Evolutionary conservation across 306 rosid species (phyloP).

Genomic region (Urtica urens): DNA sequence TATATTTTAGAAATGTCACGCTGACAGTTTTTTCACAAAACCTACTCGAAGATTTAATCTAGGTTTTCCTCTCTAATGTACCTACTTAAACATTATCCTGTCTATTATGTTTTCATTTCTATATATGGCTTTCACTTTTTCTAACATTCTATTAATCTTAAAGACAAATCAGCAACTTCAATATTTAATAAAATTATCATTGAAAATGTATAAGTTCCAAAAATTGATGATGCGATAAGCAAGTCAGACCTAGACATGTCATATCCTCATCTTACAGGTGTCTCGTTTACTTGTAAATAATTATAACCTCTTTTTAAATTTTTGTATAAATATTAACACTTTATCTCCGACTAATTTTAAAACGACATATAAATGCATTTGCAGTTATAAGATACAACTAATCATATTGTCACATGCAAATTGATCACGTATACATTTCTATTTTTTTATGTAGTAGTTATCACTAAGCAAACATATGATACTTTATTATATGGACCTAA

Average conservation of each 20-base stretch:
- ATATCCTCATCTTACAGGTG: conserved; percentile 12
- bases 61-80: conserved; percentile 11
- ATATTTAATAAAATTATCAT: background rate
- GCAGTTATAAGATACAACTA: background rate
- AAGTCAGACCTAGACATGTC: conserved; percentile 16
- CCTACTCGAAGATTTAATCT: conserved; percentile 12
- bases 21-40: too few species aligned
- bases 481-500: too few species aligned
- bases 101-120: conserved; percentile 13
- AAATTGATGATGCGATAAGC: conserved; percentile 19
- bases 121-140: conserved; percentile 5
- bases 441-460: too few species aligned
- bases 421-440: background rate
- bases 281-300: background rate
- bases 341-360: background rate
- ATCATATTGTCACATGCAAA: background rate
- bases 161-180: conserved; percentile 15
- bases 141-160: conserved; percentile 10
- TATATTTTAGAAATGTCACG: too few species aligned
- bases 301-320: background rate
- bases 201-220: too few species aligned
- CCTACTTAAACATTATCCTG: conserved; percentile 26
- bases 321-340: too few species aligned
- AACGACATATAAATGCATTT: background rate
- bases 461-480: background rate